Percentiles rank a stretch among this genome's conserved stretches.
Evolutionary conservation across 345 rosid genomes (phyloP).

Genomic region (Raphanus sativus): DNA sequence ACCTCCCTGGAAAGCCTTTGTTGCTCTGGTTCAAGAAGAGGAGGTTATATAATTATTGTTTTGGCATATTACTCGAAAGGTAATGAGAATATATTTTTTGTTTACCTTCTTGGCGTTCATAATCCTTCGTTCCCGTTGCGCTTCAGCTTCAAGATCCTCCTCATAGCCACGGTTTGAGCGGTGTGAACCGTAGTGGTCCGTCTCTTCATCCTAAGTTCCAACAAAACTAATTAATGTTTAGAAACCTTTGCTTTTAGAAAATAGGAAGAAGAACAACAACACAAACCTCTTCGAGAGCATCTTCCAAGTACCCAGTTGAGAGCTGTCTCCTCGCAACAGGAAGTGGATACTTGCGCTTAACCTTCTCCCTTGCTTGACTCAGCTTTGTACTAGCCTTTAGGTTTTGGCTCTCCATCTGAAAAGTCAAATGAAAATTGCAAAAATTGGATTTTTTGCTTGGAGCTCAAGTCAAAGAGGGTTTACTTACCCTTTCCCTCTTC

Average conservation of each 20-base stretch:
- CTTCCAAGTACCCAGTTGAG: slow-evolving; percentile 92
- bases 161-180: slow-evolving; percentile 77
- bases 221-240: slow-evolving; percentile 1
- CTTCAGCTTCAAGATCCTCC: slow-evolving; percentile 93
- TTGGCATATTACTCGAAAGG: background rate
- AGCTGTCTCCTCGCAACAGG: slow-evolving; percentile 73
- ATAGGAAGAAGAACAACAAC: slow-evolving; percentile 19
- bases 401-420: slow-evolving; percentile 84
- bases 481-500: slow-evolving; percentile 76
- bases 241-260: slow-evolving; percentile 1
- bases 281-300: slow-evolving; percentile 92
- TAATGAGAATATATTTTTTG: background rate
- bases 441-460: background rate
- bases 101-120: slow-evolving; percentile 93
- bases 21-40: slow-evolving; percentile 51
- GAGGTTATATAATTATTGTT: background rate
- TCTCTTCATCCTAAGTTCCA: slow-evolving; percentile 72
- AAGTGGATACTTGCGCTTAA: slow-evolving; percentile 77
- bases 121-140: slow-evolving; percentile 82
- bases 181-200: slow-evolving; percentile 74
- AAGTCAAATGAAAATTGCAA: background rate
- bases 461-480: slow-evolving; percentile 22
- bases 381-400: slow-evolving; percentile 86
- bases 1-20: slow-evolving; percentile 62
- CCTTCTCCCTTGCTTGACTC: slow-evolving; percentile 86